These are phyloP conservation scores for Cardamine chenopodiifolia DNA, from an alignment of 345 rosid genomes.

Conservation along the genomic window DNA sequence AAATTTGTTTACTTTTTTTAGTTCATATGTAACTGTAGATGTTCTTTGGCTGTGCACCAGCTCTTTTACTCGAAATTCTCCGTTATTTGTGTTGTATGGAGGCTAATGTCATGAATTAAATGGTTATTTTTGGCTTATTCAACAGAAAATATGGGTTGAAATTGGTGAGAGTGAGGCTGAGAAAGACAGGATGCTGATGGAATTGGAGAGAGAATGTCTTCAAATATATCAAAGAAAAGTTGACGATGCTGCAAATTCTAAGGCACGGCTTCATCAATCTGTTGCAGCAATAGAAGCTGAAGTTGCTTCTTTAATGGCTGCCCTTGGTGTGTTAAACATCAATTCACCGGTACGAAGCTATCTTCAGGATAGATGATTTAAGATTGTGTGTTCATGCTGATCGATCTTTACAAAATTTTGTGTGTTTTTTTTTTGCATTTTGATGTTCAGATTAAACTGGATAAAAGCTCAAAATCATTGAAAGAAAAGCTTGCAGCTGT, in stretches of 20 bases:
- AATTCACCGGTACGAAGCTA: conserved; percentile 58
- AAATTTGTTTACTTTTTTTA: neutral
- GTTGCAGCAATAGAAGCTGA: conserved; percentile 96
- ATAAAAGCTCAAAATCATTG: conserved; percentile 61
- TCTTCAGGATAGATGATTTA: neutral
- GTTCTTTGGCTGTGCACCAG: conserved; percentile 12
- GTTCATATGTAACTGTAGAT: conserved; percentile 24
- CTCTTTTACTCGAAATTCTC: neutral
- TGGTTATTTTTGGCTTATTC: conserved; percentile 11
- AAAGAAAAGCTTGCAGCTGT: conserved; percentile 82
- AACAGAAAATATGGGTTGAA: conserved; percentile 97
- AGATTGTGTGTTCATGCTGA: neutral
- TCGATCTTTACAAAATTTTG: neutral
- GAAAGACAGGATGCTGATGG: conserved; percentile 79
- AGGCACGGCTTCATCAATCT: conserved; percentile 89
- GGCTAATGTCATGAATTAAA: conserved; percentile 12
- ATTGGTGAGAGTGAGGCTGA: conserved; percentile 91
- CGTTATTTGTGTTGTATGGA: conserved; percentile 8
- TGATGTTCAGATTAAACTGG: conserved; percentile 54
- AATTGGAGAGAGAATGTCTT: conserved; percentile 89
- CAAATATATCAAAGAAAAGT: conserved; percentile 90
- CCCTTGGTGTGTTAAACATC: conserved; percentile 78
- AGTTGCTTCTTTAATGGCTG: conserved; percentile 85
- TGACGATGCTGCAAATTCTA: conserved; percentile 85
- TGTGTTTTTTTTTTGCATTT: conserved; percentile 1